Evolutionary conservation across 1,284 basidiomycete species (phyloP), one percentile per base, ranked within the genome.

Genomic region (Malassezia globosa): DNA sequence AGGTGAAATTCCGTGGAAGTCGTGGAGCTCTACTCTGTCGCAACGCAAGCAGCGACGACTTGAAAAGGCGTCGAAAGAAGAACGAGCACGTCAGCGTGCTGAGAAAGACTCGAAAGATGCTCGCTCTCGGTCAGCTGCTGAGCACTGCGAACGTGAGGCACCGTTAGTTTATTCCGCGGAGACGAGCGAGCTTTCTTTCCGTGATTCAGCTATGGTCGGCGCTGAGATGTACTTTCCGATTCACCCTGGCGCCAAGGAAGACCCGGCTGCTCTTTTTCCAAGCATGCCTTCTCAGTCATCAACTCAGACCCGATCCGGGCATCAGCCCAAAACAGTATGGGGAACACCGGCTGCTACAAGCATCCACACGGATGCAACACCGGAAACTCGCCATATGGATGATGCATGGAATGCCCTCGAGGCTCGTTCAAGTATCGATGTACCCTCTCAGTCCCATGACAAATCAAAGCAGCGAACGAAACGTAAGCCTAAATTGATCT

Each of bases 331-430:
- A 50, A 70, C 67, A 23, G 67, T 70, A 5, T 70, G 67, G 67
- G 67, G 67, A 16, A 70, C 66, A 19, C 61, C 59, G 16, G 61
- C 65, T 1, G 54, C 42, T 22, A 22, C 37, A 18, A 27, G 10
- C 33, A 36, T 16, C 4, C 46, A 11, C 21, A 13, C 19, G 8
- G 21, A 35, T 45, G 52, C 21, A 43, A 39, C 14, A 31, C 42
- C 14, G 18, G 48, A 46, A 13, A 40, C 36, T 11, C 54, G 57
- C n/a, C 42, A 58, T 16, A 59, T 64, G 46, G 67, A 67, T 14
- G 67, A 69, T 24, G 65, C 65, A 14, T 70, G 66, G 66, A 56
- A 60, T 18, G 63, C 68, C 51, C 51, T 69, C 14, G 67, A 70
- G 51, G 41, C 18, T 44, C 53, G 18, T 43, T 46, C 23, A 38